These are phyloP conservation scores for Phoma sp. DNA, from an alignment of 2,329 filamentous ascomycete species.

Conservation along the genomic window DNA sequence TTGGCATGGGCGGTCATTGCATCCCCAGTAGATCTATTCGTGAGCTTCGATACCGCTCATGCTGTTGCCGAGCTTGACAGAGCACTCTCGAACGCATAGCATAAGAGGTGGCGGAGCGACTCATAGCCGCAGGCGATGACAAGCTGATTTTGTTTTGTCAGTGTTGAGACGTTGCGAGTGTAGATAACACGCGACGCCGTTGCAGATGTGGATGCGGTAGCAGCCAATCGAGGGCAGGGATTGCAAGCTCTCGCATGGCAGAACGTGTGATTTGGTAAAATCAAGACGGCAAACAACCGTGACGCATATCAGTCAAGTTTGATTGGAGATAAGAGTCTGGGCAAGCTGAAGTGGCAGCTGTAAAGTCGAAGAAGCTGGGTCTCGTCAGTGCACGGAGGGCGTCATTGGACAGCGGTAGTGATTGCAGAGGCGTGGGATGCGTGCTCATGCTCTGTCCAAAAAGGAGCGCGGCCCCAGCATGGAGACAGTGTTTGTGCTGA, in stretches of 20 bases:
- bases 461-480: slow-evolving; percentile 9
- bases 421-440: no score
- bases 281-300: not conserved
- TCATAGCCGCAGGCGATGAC: not conserved
- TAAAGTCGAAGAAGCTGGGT: not conserved
- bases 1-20: no score
- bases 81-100: not conserved
- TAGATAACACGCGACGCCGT: slow-evolving; percentile 3
- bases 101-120: not conserved
- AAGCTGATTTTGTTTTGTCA: not conserved
- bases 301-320: no score
- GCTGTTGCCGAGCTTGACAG: not conserved
- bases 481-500: slow-evolving; percentile 5
- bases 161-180: not conserved
- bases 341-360: not conserved
- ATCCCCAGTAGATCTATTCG: not conserved
- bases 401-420: no score
- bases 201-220: not conserved
- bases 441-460: not conserved
- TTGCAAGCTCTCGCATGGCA: not conserved
- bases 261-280: slow-evolving; percentile 8
- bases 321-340: not conserved
- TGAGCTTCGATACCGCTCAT: not conserved
- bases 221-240: not conserved
- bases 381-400: not conserved